Percentiles rank a stretch among this genome's conserved stretches.
These are phyloP conservation scores for Fusarium sp. DNA, from an alignment of 2,329 filamentous ascomycete genomes.

Conservation along the genomic window DNA sequence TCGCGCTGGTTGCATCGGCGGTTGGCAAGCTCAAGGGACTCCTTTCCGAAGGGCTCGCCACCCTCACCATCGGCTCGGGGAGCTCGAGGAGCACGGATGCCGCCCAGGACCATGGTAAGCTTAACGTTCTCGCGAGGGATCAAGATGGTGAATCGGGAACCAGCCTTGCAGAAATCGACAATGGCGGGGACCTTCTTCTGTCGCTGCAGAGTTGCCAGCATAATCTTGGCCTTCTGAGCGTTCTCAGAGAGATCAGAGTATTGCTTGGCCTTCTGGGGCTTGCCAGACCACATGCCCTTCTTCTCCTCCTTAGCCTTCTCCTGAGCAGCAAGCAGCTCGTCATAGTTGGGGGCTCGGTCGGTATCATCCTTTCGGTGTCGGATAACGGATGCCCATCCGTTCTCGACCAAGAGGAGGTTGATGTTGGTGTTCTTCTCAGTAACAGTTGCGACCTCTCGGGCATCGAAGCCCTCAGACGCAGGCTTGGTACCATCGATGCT, in stretches of 20 bases:
- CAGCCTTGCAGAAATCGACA: conserved; percentile 98
- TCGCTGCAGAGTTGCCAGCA: conserved; percentile 85
- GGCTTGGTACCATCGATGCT: conserved; percentile 91
- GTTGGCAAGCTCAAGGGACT: conserved; percentile 92
- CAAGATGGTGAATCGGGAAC: conserved; percentile 90
- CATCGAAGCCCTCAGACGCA: conserved; percentile 90
- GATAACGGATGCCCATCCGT: conserved; percentile 93
- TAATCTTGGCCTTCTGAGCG: conserved; percentile 94
- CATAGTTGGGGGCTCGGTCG: conserved; percentile 93
- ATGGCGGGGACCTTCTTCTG: conserved; percentile 94
- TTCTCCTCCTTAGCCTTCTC: conserved; percentile 85
- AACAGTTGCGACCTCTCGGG: conserved; percentile 93
- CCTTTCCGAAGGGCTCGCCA: conserved; percentile 93
- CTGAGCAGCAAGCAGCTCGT: conserved; percentile 84
- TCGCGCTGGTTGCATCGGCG: conserved; percentile 92
- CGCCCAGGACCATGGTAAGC: conserved; percentile 92
- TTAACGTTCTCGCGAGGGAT: conserved; percentile 94
- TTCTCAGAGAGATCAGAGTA: conserved; percentile 93
- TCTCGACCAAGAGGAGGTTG: conserved; percentile 86
- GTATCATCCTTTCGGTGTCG: conserved; percentile 95
- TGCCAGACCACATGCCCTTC: conserved; percentile 96
- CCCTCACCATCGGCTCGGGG: conserved; percentile 80
- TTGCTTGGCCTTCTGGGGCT: conserved; percentile 83
- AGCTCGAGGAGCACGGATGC: conserved; percentile 90
- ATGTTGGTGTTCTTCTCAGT: conserved; percentile 88